A percentile compares a stretch with the other conserved stretches of the same genome.
Evolutionary conservation across 140 eudicot genomes (phyloP).

Genomic region (Senecio squalidus): DNA sequence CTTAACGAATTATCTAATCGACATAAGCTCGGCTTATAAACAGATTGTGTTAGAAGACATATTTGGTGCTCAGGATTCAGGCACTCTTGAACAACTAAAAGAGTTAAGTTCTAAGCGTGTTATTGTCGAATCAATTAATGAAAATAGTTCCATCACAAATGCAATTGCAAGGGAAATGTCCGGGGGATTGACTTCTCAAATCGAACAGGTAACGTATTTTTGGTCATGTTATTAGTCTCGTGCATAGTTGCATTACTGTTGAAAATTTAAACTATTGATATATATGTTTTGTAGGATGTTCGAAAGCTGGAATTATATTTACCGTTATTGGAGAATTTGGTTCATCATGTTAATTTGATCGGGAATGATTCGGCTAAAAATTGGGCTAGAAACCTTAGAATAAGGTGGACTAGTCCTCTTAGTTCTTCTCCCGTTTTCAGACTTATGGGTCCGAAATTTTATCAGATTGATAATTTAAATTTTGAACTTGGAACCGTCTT

Average conservation of each 20-base stretch:
- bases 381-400: slow-evolving; percentile 56
- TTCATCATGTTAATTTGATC: slow-evolving; percentile 38
- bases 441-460: slow-evolving; percentile 45
- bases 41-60: slow-evolving; percentile 64
- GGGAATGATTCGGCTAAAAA: slow-evolving; percentile 19
- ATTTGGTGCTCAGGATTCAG: slow-evolving; percentile 48
- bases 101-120: slow-evolving; percentile 71
- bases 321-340: slow-evolving; percentile 64
- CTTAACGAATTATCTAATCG: background rate
- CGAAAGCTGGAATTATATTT: slow-evolving; percentile 61
- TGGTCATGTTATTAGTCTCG: too few species aligned
- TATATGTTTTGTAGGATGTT: slow-evolving; percentile 57
- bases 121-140: slow-evolving; percentile 49
- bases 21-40: background rate
- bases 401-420: slow-evolving; percentile 79
- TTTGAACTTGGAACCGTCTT: slow-evolving; percentile 66
- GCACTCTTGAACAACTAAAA: slow-evolving; percentile 66
- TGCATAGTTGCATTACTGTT: background rate
- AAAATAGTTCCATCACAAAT: slow-evolving; percentile 50
- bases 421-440: slow-evolving; percentile 41
- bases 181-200: slow-evolving; percentile 68
- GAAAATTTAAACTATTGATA: background rate
- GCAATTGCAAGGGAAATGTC: slow-evolving; percentile 88
- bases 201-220: slow-evolving; percentile 52
- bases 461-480: slow-evolving; percentile 49